Conservation (phyloP, 2,329 filamentous ascomycete species). For the Hypoxylon sp. region DNA sequence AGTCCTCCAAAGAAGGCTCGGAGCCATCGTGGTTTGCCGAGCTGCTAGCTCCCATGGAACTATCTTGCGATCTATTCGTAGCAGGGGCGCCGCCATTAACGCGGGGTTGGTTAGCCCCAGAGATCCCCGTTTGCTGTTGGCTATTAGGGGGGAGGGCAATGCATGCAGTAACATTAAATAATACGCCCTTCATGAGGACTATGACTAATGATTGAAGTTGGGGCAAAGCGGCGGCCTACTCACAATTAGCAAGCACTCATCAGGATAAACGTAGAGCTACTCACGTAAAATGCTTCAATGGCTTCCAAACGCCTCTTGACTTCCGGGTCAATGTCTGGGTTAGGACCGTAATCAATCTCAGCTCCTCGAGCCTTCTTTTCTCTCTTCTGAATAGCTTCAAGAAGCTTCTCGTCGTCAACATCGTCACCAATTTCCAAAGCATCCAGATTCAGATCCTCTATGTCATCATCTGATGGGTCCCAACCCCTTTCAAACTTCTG, state of each 20-base stretch:
- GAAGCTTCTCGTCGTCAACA: conserved; percentile 59
- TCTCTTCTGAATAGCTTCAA: conserved; percentile 60
- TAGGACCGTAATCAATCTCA: conserved; percentile 67
- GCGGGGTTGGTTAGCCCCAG: conserved; percentile 58
- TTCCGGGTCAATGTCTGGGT: conserved; percentile 64
- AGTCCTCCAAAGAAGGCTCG: conserved; percentile 77
- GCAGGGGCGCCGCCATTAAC: conserved; percentile 58
- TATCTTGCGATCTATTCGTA: conserved; percentile 53
- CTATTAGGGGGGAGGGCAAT: conserved; percentile 71
- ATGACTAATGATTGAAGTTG: conserved; percentile 94
- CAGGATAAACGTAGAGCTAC: conserved; percentile 55
- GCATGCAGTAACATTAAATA: conserved; percentile 89
- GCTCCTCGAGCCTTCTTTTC: conserved; percentile 60
- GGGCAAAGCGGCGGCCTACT: conserved; percentile 80
- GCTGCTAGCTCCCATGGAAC: conserved; percentile 53
- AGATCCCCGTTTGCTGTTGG: conserved; percentile 62
- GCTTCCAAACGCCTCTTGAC: conserved; percentile 78
- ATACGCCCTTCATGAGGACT: conserved; percentile 88
- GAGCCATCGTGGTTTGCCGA: conserved; percentile 57
- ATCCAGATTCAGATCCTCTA: conserved; percentile 60
- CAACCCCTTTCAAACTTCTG: conserved; percentile 94
- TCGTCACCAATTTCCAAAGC: conserved; percentile 48
- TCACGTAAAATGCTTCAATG: conserved; percentile 88
- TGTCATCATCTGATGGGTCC: conserved; percentile 69
- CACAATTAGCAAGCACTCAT: conserved; percentile 51